These are phyloP conservation scores for Candida mesenterica DNA, from an alignment of 1,139 yeast species.

Conservation along the genomic window DNA sequence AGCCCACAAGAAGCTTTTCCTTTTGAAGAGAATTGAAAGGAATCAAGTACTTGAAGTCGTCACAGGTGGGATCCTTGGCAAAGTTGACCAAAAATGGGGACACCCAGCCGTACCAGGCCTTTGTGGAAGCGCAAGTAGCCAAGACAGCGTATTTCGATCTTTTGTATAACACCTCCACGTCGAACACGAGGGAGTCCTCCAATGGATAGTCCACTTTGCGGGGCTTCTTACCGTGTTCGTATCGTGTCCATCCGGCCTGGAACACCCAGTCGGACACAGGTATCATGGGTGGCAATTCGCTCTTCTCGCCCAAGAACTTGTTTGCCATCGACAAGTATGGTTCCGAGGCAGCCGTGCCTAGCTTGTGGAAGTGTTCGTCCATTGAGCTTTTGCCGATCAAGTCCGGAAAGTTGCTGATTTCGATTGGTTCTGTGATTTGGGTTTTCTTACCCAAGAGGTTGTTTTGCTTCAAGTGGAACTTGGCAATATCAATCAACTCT, in stretches of 20 bases:
- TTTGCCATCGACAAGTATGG: constrained; percentile 57
- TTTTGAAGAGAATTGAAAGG: constrained; percentile 58
- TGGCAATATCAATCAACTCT: constrained; percentile 54
- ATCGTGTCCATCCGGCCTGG: constrained; percentile 81
- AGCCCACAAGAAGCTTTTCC: constrained; percentile 75
- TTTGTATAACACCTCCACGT: constrained; percentile 84
- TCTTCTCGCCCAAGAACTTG: constrained; percentile 28
- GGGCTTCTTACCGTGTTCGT: constrained; percentile 54
- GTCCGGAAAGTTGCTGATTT: constrained; percentile 59
- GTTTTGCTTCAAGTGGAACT: constrained; percentile 59
- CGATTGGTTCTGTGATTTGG: constrained; percentile 58
- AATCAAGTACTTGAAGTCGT: constrained; percentile 63
- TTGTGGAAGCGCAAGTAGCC: constrained; percentile 75
- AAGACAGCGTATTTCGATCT: constrained; percentile 70
- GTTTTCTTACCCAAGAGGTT: constrained; percentile 80
- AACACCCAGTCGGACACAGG: constrained; percentile 45
- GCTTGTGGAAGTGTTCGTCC: constrained; percentile 79
- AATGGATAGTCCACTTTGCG: constrained; percentile 62
- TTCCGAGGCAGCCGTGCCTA: constrained; percentile 61
- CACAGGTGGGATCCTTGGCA: constrained; percentile 30
- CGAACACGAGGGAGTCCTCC: constrained; percentile 73
- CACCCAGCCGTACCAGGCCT: constrained; percentile 95
- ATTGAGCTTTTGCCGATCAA: constrained; percentile 61
- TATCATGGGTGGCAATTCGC: constrained; percentile 48
- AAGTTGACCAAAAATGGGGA: constrained; percentile 71